Percentiles rank a stretch among this genome's conserved stretches.
These are phyloP conservation scores for Fusarium agapanthi DNA, from an alignment of 2,329 filamentous ascomycete genomes.

Conservation along the genomic window DNA sequence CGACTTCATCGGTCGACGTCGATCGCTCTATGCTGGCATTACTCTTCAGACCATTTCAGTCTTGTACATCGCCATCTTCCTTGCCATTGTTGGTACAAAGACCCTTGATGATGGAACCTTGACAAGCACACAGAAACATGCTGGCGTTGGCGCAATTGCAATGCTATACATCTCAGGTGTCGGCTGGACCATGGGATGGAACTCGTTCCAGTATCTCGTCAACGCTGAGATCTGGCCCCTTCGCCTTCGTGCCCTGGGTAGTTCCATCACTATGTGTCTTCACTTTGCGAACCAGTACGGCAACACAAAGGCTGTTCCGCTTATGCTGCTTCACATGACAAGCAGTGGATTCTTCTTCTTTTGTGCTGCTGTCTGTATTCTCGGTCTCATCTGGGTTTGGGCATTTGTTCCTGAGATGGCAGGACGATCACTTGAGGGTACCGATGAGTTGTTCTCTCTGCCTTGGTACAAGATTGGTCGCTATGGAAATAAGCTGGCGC, in stretches of 20 bases:
- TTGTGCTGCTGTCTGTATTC: constrained; percentile 9
- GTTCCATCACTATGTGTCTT: constrained; percentile 11
- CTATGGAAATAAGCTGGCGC: constrained; percentile 41
- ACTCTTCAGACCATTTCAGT: constrained; percentile 5
- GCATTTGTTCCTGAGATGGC: constrained; percentile 72
- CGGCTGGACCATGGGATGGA: constrained; percentile 15
- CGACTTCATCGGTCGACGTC: constrained; percentile 11
- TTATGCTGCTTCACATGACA: constrained; percentile 1
- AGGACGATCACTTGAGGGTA: constrained; percentile 65
- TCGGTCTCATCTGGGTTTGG: constrained; percentile 69
- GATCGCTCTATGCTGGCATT: constrained; percentile 3
- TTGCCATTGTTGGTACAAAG: neutral
- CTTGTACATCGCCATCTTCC: constrained; percentile 18
- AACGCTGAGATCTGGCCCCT: constrained; percentile 20
- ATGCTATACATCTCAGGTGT: constrained; percentile 16
- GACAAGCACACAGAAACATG: constrained; percentile 7
- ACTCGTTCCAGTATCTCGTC: constrained; percentile 7
- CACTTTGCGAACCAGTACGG: constrained; percentile 20
- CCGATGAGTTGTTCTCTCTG: constrained; percentile 71
- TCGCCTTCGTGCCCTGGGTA: constrained; percentile 12
- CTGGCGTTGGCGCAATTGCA: constrained; percentile 3
- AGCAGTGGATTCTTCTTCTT: constrained; percentile 17
- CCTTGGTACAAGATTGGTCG: constrained; percentile 74
- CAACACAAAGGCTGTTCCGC: constrained; percentile 12
- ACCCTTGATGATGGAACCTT: neutral